These are phyloP conservation scores for Suillus occidentalis DNA, from an alignment of 768 basidiomycete species.

Conservation along the genomic window DNA sequence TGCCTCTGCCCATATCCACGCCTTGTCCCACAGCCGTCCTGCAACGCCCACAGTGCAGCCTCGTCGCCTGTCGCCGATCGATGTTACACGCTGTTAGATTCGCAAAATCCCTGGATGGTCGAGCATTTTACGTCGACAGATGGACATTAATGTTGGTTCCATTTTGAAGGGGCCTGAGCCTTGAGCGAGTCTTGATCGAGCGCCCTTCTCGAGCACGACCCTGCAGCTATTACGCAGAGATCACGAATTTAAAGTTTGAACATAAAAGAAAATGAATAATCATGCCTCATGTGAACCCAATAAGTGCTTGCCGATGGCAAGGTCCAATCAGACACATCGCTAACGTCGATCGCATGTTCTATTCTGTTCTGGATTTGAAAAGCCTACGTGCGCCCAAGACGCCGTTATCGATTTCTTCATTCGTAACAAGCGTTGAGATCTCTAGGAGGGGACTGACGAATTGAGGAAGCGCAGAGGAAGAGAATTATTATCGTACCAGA, in stretches of 20 bases:
- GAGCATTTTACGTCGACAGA: not conserved
- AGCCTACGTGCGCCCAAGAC: not conserved
- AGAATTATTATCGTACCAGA: not conserved
- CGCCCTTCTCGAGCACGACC: not conserved
- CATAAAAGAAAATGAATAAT: not conserved
- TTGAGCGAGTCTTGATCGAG: not conserved
- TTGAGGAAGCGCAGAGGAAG: not conserved
- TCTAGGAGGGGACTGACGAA: not conserved
- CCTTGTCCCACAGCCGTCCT: conserved; percentile 41
- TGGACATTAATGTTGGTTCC: not conserved
- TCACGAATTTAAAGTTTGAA: not conserved
- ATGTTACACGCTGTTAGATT: conserved; percentile 73
- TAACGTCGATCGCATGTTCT: not conserved
- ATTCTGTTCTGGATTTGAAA: not conserved
- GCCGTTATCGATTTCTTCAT: not conserved
- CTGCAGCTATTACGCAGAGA: not conserved
- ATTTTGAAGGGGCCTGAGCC: not conserved
- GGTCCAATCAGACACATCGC: not conserved
- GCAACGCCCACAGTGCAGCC: conserved; percentile 38
- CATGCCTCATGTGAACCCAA: not conserved
- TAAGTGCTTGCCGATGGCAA: not conserved
- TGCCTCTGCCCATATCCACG: conserved; percentile 49
- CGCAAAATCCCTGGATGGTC: not conserved
- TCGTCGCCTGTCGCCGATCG: conserved; percentile 56
- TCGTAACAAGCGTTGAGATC: not conserved